Evolutionary conservation across 805 yeast species (phyloP).

Genomic region (Candida ficus): DNA sequence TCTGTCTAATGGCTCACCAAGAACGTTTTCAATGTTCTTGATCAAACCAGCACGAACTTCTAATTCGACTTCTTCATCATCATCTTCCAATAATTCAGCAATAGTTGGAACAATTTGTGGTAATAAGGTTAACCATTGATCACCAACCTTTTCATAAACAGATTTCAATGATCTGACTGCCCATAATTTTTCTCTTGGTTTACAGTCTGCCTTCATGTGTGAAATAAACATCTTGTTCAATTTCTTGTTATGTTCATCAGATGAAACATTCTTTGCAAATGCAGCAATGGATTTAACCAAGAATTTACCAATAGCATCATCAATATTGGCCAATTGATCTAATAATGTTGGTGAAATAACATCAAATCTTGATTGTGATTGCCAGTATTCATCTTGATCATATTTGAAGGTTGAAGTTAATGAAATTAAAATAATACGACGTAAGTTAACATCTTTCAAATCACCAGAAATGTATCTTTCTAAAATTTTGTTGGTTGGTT

Average conservation of each 20-base stretch:
- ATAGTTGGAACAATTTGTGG: slow-evolving; percentile 95
- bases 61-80: slow-evolving; percentile 85
- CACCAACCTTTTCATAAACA: slow-evolving; percentile 88
- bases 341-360: slow-evolving; percentile 57
- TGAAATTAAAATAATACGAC: slow-evolving; percentile 70
- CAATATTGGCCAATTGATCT: slow-evolving; percentile 62
- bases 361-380: slow-evolving; percentile 78
- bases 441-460: slow-evolving; percentile 46
- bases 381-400: slow-evolving; percentile 96
- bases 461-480: slow-evolving; percentile 40
- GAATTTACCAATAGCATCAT: slow-evolving; percentile 70
- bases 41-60: slow-evolving; percentile 90
- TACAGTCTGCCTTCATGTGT: slow-evolving; percentile 62
- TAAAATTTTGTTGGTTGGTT: slow-evolving; percentile 58
- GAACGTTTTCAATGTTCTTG: slow-evolving; percentile 82
- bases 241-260: slow-evolving; percentile 69
- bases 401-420: slow-evolving; percentile 77
- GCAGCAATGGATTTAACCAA: slow-evolving; percentile 76
- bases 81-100: slow-evolving; percentile 94
- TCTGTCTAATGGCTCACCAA: slow-evolving; percentile 93
- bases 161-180: slow-evolving; percentile 73
- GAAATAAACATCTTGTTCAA: slow-evolving; percentile 59
- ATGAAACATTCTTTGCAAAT: slow-evolving; percentile 63
- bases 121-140: slow-evolving; percentile 83
- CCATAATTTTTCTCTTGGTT: slow-evolving; percentile 65